Base-by-base conservation (phyloP, 2,329 filamentous ascomycete species). In the Thielaviopsis cerberus region DNA sequence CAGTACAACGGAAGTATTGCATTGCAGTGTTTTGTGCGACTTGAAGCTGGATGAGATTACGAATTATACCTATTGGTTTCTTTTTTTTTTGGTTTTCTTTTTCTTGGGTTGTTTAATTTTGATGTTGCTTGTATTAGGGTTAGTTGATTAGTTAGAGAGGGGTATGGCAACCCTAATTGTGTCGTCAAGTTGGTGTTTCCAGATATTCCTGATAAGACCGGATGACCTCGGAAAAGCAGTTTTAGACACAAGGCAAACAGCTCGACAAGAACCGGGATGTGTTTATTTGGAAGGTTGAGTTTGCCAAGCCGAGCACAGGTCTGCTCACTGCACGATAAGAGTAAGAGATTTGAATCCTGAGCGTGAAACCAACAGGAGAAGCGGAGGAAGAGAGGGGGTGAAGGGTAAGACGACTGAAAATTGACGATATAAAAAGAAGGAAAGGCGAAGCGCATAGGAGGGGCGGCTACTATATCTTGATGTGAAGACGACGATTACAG, bases 371-470 rank as follows among this genome's bases (percentile, higher is more conserved):
- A 1, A 45, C 11, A 22, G 22, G 8, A 48, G 8, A 22, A 22
- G 4, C 2, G 22, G 27, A 22, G 30, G 48, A 15, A 45, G 41
- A 24, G 22, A 24, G 50, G 41, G 24, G 8, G 41, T 52, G 24
- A 52, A 37, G 48, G 52, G n/a, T 45, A 48, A 20, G 56, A 57
- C 25, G 25, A 37, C 30, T 10, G 17, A 4, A 41, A 17, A 41
- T 5, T 6, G 27, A 30, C 11, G 11, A 11, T 6, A 6, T 6
- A 11, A 48, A 20, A 48, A 45, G 6, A 56, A 26, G 54, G 54
- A 37, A 56, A 27, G 54, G 37, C 53, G 54, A 56, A 56, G 54
- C 54, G 54, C 54, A 24, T 17, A 26, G 52, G 8, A 54, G 13
- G 11, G n/a, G 52, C 52, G 52, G 52, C 52, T 54, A 54, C 52